A percentile compares a stretch with the other conserved stretches of the same genome.
Conservation (phyloP, 805 yeast species). For the Saccharomycopsis sp. region DNA sequence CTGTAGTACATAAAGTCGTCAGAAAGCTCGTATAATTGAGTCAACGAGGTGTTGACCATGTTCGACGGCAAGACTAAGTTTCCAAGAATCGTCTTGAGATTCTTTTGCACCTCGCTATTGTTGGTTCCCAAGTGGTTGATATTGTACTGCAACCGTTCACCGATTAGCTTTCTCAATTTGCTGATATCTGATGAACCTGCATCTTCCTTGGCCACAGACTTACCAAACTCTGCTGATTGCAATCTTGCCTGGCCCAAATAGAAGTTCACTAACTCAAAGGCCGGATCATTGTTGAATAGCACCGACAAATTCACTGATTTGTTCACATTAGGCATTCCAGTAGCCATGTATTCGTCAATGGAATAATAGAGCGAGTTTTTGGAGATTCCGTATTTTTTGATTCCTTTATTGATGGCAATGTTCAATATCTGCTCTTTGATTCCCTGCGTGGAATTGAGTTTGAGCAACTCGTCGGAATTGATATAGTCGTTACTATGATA, state of each 20-base stretch:
- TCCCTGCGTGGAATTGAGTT: background rate
- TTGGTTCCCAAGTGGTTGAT: constrained; percentile 2
- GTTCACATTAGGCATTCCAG: background rate
- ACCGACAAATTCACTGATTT: constrained; percentile 8
- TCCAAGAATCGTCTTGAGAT: constrained; percentile 39
- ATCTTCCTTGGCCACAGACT: constrained; percentile 9
- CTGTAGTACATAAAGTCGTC: constrained; percentile 81
- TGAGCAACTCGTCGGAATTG: constrained; percentile 4
- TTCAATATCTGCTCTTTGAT: constrained; percentile 11
- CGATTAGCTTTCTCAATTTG: constrained; percentile 37
- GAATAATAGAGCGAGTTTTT: constrained; percentile 7
- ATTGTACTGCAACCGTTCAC: constrained; percentile 35
- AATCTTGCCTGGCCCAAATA: constrained; percentile 12
- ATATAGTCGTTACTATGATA: constrained; percentile 13
- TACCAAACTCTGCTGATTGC: background rate
- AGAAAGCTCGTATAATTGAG: constrained; percentile 65
- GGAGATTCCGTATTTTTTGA: constrained; percentile 13
- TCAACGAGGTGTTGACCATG: constrained; percentile 42
- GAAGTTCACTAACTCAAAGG: constrained; percentile 4
- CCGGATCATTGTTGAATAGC: constrained; percentile 5
- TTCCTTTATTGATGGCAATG: constrained; percentile 1
- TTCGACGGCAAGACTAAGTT: constrained; percentile 62
- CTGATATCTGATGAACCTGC: background rate
- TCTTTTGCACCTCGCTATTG: constrained; percentile 26
- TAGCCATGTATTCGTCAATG: background rate